Percentiles rank a stretch among this genome's conserved stretches.
These are phyloP conservation scores for Begonia peltatifolia DNA, from an alignment of 306 rosid species.

Conservation along the genomic window DNA sequence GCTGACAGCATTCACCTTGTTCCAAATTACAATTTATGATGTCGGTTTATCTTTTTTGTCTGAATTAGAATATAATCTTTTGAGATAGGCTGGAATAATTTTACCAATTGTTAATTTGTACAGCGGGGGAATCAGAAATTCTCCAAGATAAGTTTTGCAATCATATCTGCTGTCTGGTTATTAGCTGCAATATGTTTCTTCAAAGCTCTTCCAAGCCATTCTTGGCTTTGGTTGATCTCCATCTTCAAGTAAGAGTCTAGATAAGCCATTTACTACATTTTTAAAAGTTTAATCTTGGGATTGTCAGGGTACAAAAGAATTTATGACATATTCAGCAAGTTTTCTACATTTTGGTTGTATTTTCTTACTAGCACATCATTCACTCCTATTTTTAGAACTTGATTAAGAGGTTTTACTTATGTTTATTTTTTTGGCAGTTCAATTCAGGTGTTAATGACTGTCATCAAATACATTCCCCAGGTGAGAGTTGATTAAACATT, in stretches of 20 bases:
- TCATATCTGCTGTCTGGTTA: constrained; percentile 49
- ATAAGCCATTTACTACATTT: too few relatives aligned
- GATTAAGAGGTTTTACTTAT: too few relatives aligned
- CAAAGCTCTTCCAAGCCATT: constrained; percentile 50
- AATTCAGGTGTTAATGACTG: constrained; percentile 73
- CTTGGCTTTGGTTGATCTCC: constrained; percentile 83
- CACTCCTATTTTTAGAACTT: too few relatives aligned
- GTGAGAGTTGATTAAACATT: constrained; percentile 16
- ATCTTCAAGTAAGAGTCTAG: constrained; percentile 44
- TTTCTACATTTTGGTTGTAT: too few relatives aligned
- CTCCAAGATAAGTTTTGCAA: constrained; percentile 38
- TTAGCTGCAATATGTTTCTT: constrained; percentile 61
- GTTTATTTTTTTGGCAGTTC: constrained; percentile 28
- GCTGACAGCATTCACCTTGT: constrained; percentile 46
- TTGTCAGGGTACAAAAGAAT: too few relatives aligned
- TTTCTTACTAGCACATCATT: too few relatives aligned
- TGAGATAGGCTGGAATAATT: neutral
- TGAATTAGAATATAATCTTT: neutral
- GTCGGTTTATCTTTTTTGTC: constrained; percentile 14
- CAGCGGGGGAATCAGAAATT: constrained; percentile 74
- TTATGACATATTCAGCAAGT: too few relatives aligned
- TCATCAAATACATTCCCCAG: constrained; percentile 89
- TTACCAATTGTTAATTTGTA: neutral
- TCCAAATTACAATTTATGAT: constrained; percentile 68
- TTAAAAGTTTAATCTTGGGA: too few relatives aligned